A percentile compares a stretch with the other conserved stretches of the same genome.
Evolutionary conservation across 768 basidiomycete genomes (phyloP).

Genomic region (Mycena latifolia): DNA sequence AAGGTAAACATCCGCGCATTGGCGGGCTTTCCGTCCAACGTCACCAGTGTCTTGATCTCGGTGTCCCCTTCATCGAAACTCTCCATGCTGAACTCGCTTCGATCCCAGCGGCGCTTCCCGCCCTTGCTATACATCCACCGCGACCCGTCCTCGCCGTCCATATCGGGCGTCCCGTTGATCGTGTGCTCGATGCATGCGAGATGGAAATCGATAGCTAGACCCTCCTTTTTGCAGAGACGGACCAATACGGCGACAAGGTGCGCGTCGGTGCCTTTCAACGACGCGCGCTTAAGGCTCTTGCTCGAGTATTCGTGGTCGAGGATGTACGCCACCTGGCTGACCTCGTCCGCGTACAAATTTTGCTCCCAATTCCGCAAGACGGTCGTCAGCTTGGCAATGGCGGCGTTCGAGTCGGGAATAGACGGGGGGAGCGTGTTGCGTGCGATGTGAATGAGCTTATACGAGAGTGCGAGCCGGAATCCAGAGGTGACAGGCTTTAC

Average conservation of each 20-base stretch:
- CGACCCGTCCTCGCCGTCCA: conserved; percentile 9
- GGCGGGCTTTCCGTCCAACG: conserved; percentile 45
- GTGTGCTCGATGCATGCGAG: conserved; percentile 51
- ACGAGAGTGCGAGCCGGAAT: no score
- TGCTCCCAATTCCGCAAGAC: conserved; percentile 55
- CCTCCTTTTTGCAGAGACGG: conserved; percentile 43
- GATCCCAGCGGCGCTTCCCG: conserved; percentile 13
- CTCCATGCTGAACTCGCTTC: conserved; percentile 7
- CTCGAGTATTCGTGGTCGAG: conserved; percentile 45
- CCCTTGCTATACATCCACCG: conserved; percentile 16
- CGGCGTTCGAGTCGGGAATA: no score
- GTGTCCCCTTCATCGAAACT: conserved; percentile 36
- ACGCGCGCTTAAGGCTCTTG: conserved; percentile 38
- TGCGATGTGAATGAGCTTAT: no score
- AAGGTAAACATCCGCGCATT: conserved; percentile 31
- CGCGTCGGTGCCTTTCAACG: conserved; percentile 56
- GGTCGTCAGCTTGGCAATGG: conserved; percentile 40
- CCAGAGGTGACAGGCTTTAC: no score
- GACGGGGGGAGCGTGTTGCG: no score
- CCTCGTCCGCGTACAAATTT: conserved; percentile 36
- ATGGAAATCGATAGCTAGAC: conserved; percentile 49
- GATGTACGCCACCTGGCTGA: conserved; percentile 44
- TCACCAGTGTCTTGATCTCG: conserved; percentile 44
- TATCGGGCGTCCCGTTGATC: conserved; percentile 26
- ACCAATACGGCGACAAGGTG: conserved; percentile 40